Evolutionary conservation across 345 rosid species (phyloP), one percentile per base, ranked within the genome.

Genomic region (Turnera subulata): DNA sequence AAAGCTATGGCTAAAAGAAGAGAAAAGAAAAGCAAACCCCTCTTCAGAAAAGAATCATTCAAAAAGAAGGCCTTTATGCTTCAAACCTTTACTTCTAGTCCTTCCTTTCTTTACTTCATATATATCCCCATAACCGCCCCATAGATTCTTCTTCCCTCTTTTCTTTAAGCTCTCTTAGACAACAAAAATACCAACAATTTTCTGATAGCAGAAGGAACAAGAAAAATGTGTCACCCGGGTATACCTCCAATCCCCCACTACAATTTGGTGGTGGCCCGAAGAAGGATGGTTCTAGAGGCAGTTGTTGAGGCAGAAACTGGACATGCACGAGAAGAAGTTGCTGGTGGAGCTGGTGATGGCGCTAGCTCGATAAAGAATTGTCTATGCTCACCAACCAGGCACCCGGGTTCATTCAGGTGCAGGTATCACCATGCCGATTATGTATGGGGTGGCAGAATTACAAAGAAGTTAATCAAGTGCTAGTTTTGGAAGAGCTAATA

Each of bases 391-490:
- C 94, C 94, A 5, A 78, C 91, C 6, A 73, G 23, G 67, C 97
- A 91, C 50, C 86, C 90, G 0, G 83, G 97, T 20, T 87, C 97
- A 8, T 87, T 90, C 67, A 66, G 84, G 71, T 87, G 93, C 74
- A 77, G 96, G 81, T 70, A 71, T 55, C 96, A 91, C 64, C 87
- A 67, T 14, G 70, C 60, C 12, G 78, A 70, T 33, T 83, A 80
- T 48, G 76, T 46, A 40, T 85, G 90, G 95, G 67, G 74, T 22
- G 61, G 65, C 32, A 51, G 73, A 39, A 17, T 11, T 11, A 25
- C 60, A 14, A 37, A 54, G 53, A 46, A 46, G 56, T 21, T 29
- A 59, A 50, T 51, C 50, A 39, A 38, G 21, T 55, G 19, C 13
- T 54, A 19, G 16, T 18, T 32, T 12, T 20, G 20, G 18, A 4